A percentile compares a stretch with the other conserved stretches of the same genome.
These are phyloP conservation scores for Citeromyces siamensis DNA, from an alignment of 1,139 yeast genomes.

Conservation along the genomic window DNA sequence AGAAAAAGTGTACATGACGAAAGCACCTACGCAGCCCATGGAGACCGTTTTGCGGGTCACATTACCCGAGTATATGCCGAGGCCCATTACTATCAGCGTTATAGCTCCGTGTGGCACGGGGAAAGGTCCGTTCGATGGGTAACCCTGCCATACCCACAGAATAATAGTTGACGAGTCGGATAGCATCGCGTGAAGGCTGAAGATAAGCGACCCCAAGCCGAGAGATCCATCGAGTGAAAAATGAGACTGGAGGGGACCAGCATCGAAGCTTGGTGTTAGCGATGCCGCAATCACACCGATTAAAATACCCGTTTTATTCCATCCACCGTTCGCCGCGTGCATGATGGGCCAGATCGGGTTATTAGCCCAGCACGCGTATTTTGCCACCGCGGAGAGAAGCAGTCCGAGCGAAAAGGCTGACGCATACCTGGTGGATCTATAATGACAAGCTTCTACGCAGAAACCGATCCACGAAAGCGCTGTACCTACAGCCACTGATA, in stretches of 20 bases:
- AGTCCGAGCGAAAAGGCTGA: slow-evolving; percentile 64
- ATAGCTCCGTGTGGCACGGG: slow-evolving; percentile 82
- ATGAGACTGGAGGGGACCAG: slow-evolving; percentile 1
- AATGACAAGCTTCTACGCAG: slow-evolving; percentile 17
- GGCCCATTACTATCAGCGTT: slow-evolving; percentile 43
- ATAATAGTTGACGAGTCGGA: slow-evolving; percentile 79
- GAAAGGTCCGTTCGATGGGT: slow-evolving; percentile 75
- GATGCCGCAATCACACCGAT: slow-evolving; percentile 57
- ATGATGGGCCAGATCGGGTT: slow-evolving; percentile 96
- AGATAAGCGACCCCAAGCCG: slow-evolving; percentile 73
- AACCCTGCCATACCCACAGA: slow-evolving; percentile 94
- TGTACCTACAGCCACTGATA: slow-evolving; percentile 55
- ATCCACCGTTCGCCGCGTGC: slow-evolving; percentile 80
- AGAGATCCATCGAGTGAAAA: slow-evolving; percentile 35
- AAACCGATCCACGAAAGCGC: slow-evolving; percentile 52
- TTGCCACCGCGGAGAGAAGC: slow-evolving; percentile 57
- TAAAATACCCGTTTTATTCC: slow-evolving; percentile 58
- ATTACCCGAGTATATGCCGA: slow-evolving; percentile 40
- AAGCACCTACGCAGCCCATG: slow-evolving; percentile 38
- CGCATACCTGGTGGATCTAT: slow-evolving; percentile 35
- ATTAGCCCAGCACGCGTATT: slow-evolving; percentile 68
- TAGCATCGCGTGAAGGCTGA: slow-evolving; percentile 60
- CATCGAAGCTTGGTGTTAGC: slow-evolving; percentile 28
- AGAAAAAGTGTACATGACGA: slow-evolving; percentile 32
- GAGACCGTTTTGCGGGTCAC: slow-evolving; percentile 11